Base-by-base conservation (phyloP, 768 basidiomycete species). In the Termitomyces sp. region DNA sequence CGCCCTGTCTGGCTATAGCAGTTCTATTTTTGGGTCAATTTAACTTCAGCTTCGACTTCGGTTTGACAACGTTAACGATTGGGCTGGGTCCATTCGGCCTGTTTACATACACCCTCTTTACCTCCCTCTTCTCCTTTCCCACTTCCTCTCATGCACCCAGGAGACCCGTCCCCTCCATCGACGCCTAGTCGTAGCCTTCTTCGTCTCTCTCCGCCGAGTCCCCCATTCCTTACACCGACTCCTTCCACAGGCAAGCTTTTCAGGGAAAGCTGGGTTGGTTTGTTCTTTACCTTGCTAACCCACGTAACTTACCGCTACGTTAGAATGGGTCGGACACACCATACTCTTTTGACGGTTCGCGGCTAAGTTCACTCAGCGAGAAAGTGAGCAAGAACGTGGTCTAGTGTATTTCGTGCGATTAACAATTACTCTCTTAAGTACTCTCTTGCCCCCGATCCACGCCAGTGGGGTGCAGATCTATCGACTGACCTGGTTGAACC, bases 371-470 rank as follows among this genome's bases (percentile, higher is more conserved):
- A n/a, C 65, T 82, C 54, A 75, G 77, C 25, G 73, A 76, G 60
- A 79, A 75, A 50, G 81, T 80, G 53, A 10, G 63, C 20, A n/a
- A n/a, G 9, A 25, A 29, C 22, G 29, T 23, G 2, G 38, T 52
- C 18, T 44, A 35, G 51, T 7, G 23, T 13, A 6, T 36, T 31
- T 43, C 45, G 23, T 27, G 48, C 56, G 32, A 51, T 41, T 25
- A 20, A n/a, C n/a, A n/a, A 50, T 23, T 47, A 13, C 32, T 42
- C 33, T 13, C 20, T 39, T 16, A 45, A 89, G 88, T 88, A 80
- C 63, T 79, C 83, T 10, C 72, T 90, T 16, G 73, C 83, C 3
- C 76, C 84, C 12, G 88, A 91, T 61, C 86, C 86, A 13, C 76
- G 79, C 16, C 70, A 73, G 22, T 89, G 88, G 88, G 84, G 85